These are phyloP conservation scores for Penicillium sp. DNA, from an alignment of 2,329 filamentous ascomycete genomes.

Conservation along the genomic window DNA sequence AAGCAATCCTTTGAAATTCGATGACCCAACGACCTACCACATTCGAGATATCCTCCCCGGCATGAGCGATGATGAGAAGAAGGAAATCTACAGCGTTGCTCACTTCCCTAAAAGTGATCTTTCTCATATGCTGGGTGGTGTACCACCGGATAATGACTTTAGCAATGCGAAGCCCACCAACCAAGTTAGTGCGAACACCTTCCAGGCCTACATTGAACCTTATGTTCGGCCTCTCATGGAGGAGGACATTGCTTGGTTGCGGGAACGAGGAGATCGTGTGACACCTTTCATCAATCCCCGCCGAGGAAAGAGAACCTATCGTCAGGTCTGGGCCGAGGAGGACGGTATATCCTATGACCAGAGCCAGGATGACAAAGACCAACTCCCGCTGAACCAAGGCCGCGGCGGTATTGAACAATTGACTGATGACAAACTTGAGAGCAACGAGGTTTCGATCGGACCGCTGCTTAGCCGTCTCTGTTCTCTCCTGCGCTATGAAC, in stretches of 20 bases:
- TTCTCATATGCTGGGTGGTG: slow-evolving; percentile 80
- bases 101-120: slow-evolving; percentile 80
- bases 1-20: slow-evolving; percentile 85
- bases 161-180: slow-evolving; percentile 90
- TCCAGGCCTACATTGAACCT: slow-evolving; percentile 87
- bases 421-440: slow-evolving; percentile 82
- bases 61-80: slow-evolving; percentile 83
- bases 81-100: slow-evolving; percentile 83
- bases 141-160: slow-evolving; percentile 91
- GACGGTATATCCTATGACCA: slow-evolving; percentile 77
- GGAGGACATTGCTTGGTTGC: slow-evolving; percentile 89
- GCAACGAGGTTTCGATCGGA: slow-evolving; percentile 83
- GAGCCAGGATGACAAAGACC: slow-evolving; percentile 61
- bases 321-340: slow-evolving; percentile 90
- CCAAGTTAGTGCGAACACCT: slow-evolving; percentile 91
- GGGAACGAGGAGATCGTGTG: slow-evolving; percentile 82
- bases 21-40: slow-evolving; percentile 91
- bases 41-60: slow-evolving; percentile 72
- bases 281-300: slow-evolving; percentile 84
- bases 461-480: slow-evolving; percentile 82
- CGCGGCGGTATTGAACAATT: slow-evolving; percentile 84
- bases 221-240: slow-evolving; percentile 88
- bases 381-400: slow-evolving; percentile 75
- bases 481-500: slow-evolving; percentile 76
- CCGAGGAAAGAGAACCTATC: slow-evolving; percentile 81